Base-by-base conservation (phyloP, 2,329 filamentous ascomycete genomes). In the Dothistroma pini region DNA sequence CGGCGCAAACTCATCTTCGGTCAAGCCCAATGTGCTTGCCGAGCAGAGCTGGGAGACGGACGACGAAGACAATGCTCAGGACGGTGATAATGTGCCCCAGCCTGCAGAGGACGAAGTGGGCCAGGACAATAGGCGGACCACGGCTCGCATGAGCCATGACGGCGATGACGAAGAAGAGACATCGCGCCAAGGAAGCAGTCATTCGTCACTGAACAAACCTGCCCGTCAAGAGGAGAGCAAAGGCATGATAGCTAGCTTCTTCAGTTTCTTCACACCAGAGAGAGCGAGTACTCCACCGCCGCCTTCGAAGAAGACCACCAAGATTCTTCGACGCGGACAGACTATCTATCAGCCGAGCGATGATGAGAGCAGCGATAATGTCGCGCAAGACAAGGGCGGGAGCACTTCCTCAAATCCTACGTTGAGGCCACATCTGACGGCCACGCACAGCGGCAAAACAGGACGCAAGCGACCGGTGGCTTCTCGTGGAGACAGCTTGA, bases 221-320 rank as follows among this genome's bases (percentile, higher is more conserved):
- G 35, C 48, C 9, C 8, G 44, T 8, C 57, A 60, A n/a, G 54
- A 60, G 41, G 58, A 74, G 70, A 49, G 67, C n/a, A 74, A 74
- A 38, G 76, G 76, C 34, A 72, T 79, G n/a, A 52, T 80, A 6
- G 75, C 75, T 63, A 76, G 83, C 14, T 79, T 96, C 56, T 84
- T 92, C 67, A 90, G 86, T 62, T 85, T 96, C 44, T 93, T 96
- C 75, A 81, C 87, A 61, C 84, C 83, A 59, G 89, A 85, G 69
- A 11, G 51, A 31, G 91, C 92, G 68, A 86, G 86, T 61, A 78
- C 65, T 6, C 68, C 68, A 2, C 63, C 66, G 7, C 70, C 68
- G 32, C 63, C 66, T 6, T 66, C 69, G 4, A 75, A 71, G 57
- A 75, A 73, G 63, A 70, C 71, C 1, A 68, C 62, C 1, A 73